Base-by-base conservation (phyloP, 306 rosid genomes). In the Lathyrus sativus region DNA sequence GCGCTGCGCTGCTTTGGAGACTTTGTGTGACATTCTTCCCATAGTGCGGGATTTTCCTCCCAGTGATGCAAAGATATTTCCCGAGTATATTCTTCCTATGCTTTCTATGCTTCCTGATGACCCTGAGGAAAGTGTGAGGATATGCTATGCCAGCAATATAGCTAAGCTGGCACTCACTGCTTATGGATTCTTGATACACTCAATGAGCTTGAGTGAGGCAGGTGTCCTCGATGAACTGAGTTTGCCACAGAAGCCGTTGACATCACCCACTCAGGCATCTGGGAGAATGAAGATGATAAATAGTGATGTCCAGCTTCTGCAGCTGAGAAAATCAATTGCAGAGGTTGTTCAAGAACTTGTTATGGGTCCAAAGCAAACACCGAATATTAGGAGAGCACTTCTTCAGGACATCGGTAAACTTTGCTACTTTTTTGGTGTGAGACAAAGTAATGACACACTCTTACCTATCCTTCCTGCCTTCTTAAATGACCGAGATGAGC, bases 361-460 rank as follows among this genome's bases (percentile, higher is more conserved):
- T 62, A 93, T 93, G 99, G 97, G 99, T 82, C 99, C 99, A 35
- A 88, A 88, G 89, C 97, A 93, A 86, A 93, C 99, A 64, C 99
- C 99, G 55, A 88, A 84, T 76, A 93, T 93, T 72, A 83, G 99
- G 84, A 86, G 97, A 84, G 97, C 99, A 70, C 95, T 93, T 61
- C 96, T 93, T 70, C 95, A 85, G 78, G 97, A 90, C 74, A 85
- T 93, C 68, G 91, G 96, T 62, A 88, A 90, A 70, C 84, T 93
- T 24, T 90, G 97, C 87, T 88, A 71, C 83, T 93, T 93, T 85
- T 93, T 93, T 82, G 99, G 97, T 76, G 97, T 90, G 78, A 86
- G 90, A 70, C 97, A 93, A 79, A 88, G 97, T 81, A 93, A 93
- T 68, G 99, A 93, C 67, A 85, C 84, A 80, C 84, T 93, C 77